Conservation (phyloP, 177 flowering plant species). For the Vitis hybrid region DNA sequence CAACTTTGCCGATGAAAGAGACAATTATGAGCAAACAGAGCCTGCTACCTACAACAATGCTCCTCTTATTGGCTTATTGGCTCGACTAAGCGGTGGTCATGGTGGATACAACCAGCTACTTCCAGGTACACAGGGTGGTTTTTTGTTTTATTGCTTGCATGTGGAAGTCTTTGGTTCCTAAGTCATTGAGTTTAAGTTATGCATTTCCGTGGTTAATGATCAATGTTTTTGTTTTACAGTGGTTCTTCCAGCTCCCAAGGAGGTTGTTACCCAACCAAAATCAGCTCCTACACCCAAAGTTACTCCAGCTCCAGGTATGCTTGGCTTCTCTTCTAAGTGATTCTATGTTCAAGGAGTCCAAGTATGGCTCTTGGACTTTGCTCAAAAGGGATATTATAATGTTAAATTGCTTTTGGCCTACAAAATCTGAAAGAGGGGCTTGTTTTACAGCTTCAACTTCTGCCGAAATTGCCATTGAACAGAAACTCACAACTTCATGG, state of each 20-base stretch:
- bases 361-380: neutral
- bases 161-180: neutral
- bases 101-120: constrained; percentile 78
- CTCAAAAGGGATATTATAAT: neutral
- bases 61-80: constrained; percentile 80
- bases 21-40: constrained; percentile 92
- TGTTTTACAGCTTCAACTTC: constrained; percentile 44
- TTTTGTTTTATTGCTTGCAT: neutral
- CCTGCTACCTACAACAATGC: constrained; percentile 97
- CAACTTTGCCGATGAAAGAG: constrained; percentile 83
- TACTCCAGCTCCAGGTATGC: constrained; percentile 40
- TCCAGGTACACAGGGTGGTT: constrained; percentile 50
- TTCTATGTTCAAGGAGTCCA: too few species aligned
- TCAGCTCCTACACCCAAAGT: constrained; percentile 38
- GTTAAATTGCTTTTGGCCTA: neutral
- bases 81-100: constrained; percentile 66
- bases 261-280: constrained; percentile 30
- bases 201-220: neutral
- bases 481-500: constrained; percentile 74
- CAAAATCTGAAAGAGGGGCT: neutral
- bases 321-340: neutral
- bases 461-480: constrained; percentile 46
- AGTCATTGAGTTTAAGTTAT: neutral
- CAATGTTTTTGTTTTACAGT: constrained; percentile 33
- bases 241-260: constrained; percentile 41